Conservation (phyloP, 495 filamentous ascomycete genomes). For the Aspergillus wentii region DNA sequence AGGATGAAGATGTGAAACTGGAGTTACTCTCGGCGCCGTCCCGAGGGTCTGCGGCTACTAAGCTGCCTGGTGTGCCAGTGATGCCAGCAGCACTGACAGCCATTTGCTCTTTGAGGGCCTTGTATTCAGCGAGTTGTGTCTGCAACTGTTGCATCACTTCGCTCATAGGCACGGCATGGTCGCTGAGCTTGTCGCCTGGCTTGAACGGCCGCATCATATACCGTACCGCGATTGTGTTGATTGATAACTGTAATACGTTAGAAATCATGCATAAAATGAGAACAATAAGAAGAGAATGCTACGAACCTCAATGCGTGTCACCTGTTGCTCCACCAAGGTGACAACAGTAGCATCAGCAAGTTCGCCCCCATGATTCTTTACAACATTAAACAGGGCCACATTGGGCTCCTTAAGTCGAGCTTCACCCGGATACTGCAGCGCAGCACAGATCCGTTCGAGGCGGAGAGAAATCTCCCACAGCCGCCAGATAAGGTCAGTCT, state of each 20-base stretch:
- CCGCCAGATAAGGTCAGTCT: constrained; percentile 79
- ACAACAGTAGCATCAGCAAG: constrained; percentile 80
- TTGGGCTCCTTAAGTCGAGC: constrained; percentile 65
- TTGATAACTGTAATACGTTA: constrained; percentile 47
- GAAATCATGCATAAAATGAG: constrained; percentile 1
- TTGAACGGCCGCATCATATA: constrained; percentile 56
- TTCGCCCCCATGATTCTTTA: constrained; percentile 79
- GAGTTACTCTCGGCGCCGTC: constrained; percentile 15
- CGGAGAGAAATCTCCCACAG: constrained; percentile 87
- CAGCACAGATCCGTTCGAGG: constrained; percentile 87
- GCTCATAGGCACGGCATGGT: constrained; percentile 48
- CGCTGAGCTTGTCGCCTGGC: constrained; percentile 35
- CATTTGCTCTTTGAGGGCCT: constrained; percentile 44
- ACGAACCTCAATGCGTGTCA: constrained; percentile 90
- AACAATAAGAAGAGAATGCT: constrained; percentile 2
- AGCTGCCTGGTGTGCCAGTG: constrained; percentile 17
- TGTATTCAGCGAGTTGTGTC: constrained; percentile 46
- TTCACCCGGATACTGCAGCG: constrained; percentile 61
- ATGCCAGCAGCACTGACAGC: constrained; percentile 27
- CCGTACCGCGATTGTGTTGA: constrained; percentile 61
- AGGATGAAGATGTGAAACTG: constrained; percentile 31
- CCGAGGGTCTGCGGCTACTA: constrained; percentile 10
- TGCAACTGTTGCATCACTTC: constrained; percentile 45
- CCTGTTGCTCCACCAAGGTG: constrained; percentile 88
- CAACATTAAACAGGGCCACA: constrained; percentile 72